Evolutionary conservation across 495 filamentous ascomycete species (phyloP).

Genomic region (Baudoinia panamericana): DNA sequence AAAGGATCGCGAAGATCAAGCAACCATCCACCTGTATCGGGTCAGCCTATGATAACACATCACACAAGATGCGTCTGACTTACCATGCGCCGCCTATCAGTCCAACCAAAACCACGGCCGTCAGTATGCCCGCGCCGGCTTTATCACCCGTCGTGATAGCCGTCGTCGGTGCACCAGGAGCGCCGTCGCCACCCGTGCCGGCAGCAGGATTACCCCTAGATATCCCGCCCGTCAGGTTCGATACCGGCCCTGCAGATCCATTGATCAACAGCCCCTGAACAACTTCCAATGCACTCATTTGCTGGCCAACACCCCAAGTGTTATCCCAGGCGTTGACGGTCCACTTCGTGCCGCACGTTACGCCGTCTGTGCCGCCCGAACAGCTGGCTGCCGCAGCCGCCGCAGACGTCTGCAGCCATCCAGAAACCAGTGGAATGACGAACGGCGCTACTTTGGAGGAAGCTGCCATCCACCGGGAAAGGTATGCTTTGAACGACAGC

Average conservation of each 20-base stretch:
- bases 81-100: slow-evolving; percentile 12
- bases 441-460: slow-evolving; percentile 54
- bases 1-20: too few species aligned
- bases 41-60: neutral
- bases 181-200: slow-evolving; percentile 18
- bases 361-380: slow-evolving; percentile 38
- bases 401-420: slow-evolving; percentile 43
- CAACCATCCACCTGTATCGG: slow-evolving; percentile 2
- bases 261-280: slow-evolving; percentile 41
- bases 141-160: slow-evolving; percentile 29
- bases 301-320: slow-evolving; percentile 40
- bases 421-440: slow-evolving; percentile 41
- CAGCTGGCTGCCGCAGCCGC: slow-evolving; percentile 50
- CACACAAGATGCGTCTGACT: neutral
- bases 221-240: slow-evolving; percentile 26
- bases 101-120: slow-evolving; percentile 9
- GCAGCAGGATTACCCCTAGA: slow-evolving; percentile 27
- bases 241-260: slow-evolving; percentile 30
- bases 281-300: slow-evolving; percentile 48
- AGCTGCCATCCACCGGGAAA: slow-evolving; percentile 56
- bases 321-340: slow-evolving; percentile 35
- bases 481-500: slow-evolving; percentile 61
- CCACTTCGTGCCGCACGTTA: slow-evolving; percentile 38
- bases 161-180: slow-evolving; percentile 4
- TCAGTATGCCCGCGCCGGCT: slow-evolving; percentile 27